Conservation (phyloP, 352 stramenopile genomes). For the Hyaloperonospora arabidopsidis region DNA sequence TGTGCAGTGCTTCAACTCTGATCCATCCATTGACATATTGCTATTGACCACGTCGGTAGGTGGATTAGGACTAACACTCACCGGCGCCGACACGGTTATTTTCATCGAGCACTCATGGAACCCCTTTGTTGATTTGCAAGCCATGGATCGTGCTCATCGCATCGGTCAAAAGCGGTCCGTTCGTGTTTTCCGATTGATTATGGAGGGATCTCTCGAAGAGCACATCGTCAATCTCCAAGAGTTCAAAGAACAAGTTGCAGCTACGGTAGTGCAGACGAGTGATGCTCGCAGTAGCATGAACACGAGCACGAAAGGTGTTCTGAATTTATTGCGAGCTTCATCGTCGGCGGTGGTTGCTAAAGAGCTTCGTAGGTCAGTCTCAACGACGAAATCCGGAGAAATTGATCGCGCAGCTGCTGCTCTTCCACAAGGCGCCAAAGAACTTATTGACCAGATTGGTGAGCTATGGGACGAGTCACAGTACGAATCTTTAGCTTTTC, state of each 20-base stretch:
- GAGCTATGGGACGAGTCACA: constrained; percentile 79
- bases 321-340: constrained; percentile 50
- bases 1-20: constrained; percentile 89
- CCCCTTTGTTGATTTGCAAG: constrained; percentile 92
- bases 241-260: constrained; percentile 72
- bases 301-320: constrained; percentile 52
- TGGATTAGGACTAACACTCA: constrained; percentile 94
- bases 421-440: constrained; percentile 29
- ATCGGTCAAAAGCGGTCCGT: constrained; percentile 67
- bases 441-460: constrained; percentile 55
- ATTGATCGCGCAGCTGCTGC: constrained; percentile 6
- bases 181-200: constrained; percentile 74
- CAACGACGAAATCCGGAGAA: constrained; percentile 3
- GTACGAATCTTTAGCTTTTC: constrained; percentile 69
- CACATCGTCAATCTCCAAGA: constrained; percentile 72
- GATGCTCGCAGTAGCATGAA: constrained; percentile 55
- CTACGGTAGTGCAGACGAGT: constrained; percentile 47
- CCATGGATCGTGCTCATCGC: constrained; percentile 81
- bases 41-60: constrained; percentile 94
- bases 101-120: constrained; percentile 99
- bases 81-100: constrained; percentile 93
- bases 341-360: constrained; percentile 35
- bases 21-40: constrained; percentile 89
- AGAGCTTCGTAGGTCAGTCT: constrained; percentile 16
- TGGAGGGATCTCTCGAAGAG: constrained; percentile 63